phyloP scores from a whole-genome alignment of 192 early-diverging fungal species.

The Haplosporangium gracile region DNA sequence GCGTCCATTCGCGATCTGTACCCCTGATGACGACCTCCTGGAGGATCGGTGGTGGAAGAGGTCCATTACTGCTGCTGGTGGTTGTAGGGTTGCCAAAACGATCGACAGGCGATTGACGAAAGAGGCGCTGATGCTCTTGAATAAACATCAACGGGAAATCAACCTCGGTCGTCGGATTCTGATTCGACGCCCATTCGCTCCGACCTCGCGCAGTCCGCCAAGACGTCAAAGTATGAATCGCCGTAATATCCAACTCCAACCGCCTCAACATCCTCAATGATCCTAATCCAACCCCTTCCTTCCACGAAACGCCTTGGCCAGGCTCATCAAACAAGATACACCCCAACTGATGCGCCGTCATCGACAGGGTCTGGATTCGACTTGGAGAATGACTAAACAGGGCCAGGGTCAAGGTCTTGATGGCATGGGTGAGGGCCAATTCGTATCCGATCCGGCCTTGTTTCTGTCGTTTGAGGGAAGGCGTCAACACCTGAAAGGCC shows the following conservation, averaged over 20 bases:
- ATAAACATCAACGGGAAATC: conserved; percentile 30
- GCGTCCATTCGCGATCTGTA: conserved; percentile 10
- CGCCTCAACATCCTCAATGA: conserved; percentile 21
- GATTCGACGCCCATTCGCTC: not conserved
- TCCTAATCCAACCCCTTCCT: not conserved
- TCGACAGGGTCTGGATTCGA: conserved; percentile 26
- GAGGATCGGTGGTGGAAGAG: conserved; percentile 7
- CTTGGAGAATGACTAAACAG: conserved; percentile 26
- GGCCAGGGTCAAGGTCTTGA: not conserved
- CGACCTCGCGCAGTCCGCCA: not conserved
- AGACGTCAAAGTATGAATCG: not conserved
- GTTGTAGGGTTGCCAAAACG: not conserved
- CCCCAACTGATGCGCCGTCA: conserved; percentile 28
- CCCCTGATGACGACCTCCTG: conserved; percentile 36
- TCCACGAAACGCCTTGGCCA: not conserved
- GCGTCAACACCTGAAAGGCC: conserved; percentile 10
- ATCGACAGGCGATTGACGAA: not conserved
- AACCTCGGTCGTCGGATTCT: not conserved
- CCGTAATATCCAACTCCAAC: conserved; percentile 28
- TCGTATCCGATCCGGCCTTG: not conserved
- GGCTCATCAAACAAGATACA: conserved; percentile 1
- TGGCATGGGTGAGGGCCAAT: not conserved
- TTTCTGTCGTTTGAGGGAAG: not conserved
- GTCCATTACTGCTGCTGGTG: not conserved
- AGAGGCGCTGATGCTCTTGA: conserved; percentile 26